These are phyloP conservation scores for Albugo laibachii DNA, from an alignment of 352 stramenopile species.

Conservation along the genomic window DNA sequence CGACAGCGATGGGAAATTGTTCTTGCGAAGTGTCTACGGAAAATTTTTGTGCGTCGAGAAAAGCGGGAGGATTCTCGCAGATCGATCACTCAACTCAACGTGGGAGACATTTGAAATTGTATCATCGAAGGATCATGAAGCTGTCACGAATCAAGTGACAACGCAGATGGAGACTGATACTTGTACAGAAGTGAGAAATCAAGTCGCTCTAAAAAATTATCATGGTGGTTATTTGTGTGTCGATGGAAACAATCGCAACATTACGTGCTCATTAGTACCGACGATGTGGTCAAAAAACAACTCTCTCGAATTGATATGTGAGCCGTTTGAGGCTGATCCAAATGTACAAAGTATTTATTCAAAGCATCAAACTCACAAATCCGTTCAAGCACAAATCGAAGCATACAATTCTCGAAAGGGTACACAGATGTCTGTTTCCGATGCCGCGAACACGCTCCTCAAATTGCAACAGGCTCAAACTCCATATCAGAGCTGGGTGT, in stretches of 20 bases:
- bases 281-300: slow-evolving; percentile 52
- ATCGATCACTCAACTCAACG: slow-evolving; percentile 55
- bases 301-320: slow-evolving; percentile 57
- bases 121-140: slow-evolving; percentile 15
- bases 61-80: slow-evolving; percentile 39
- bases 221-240: slow-evolving; percentile 64
- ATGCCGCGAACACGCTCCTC: slow-evolving; percentile 40
- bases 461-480: slow-evolving; percentile 30
- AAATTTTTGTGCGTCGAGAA: slow-evolving; percentile 75
- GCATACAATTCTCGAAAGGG: slow-evolving; percentile 32
- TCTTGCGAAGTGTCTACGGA: slow-evolving; percentile 46
- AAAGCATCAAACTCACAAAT: slow-evolving; percentile 46
- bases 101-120: slow-evolving; percentile 78
- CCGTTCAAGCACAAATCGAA: slow-evolving; percentile 19
- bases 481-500: slow-evolving; percentile 23
- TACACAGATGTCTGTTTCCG: slow-evolving; percentile 24
- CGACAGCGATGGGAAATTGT: slow-evolving; percentile 31
- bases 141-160: background rate
- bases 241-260: slow-evolving; percentile 18
- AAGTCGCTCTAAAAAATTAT: slow-evolving; percentile 53
- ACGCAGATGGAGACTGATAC: slow-evolving; percentile 3
- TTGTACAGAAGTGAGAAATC: background rate
- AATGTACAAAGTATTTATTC: slow-evolving; percentile 47
- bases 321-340: slow-evolving; percentile 24
- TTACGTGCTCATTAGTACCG: slow-evolving; percentile 21